These are phyloP conservation scores for Sporothrix euskadiensis DNA, from an alignment of 2,329 filamentous ascomycete genomes.

Conservation along the genomic window DNA sequence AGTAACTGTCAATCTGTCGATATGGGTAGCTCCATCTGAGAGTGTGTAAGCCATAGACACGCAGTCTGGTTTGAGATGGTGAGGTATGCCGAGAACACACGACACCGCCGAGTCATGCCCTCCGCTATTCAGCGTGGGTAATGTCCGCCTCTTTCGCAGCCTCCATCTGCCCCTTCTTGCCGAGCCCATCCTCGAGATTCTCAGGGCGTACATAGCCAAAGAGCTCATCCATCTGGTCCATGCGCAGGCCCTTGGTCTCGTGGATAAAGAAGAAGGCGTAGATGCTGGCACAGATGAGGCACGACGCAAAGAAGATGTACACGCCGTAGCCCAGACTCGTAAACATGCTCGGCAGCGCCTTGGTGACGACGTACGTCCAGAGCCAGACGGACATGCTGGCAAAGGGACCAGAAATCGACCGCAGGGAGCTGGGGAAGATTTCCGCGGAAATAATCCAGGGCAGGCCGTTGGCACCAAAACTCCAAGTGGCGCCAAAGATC, in stretches of 20 bases:
- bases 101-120: not conserved
- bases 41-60: not conserved
- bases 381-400: not conserved
- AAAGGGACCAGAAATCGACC: not conserved
- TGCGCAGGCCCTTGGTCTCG: not conserved
- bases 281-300: not conserved
- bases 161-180: not conserved
- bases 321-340: not conserved
- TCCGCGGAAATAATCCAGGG: not conserved
- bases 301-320: not conserved
- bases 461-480: not conserved
- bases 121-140: not conserved
- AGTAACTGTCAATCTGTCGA: too few relatives aligned
- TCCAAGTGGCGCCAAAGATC: not conserved
- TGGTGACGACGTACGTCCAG: not conserved
- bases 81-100: not conserved
- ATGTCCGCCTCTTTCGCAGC: not conserved
- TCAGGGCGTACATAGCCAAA: not conserved
- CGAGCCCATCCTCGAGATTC: not conserved
- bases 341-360: not conserved
- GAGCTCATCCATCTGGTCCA: not conserved
- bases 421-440: not conserved
- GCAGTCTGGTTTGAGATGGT: not conserved
- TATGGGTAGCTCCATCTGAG: too few relatives aligned
- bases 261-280: not conserved